phyloP scores from a whole-genome alignment of 2,329 filamentous ascomycete genomes.

The Nigrospora oryzae region DNA sequence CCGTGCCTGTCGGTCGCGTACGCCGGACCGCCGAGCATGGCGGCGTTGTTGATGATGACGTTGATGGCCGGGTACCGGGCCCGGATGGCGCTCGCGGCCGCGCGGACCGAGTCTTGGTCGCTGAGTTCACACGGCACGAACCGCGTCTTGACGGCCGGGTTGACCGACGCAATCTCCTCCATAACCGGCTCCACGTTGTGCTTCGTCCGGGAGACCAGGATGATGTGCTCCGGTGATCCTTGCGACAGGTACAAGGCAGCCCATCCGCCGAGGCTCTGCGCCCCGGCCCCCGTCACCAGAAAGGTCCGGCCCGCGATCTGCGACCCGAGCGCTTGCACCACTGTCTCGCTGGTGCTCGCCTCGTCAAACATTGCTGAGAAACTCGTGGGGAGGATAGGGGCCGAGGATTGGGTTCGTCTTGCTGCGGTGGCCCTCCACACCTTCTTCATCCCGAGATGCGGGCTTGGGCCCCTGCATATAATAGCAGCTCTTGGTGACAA shows the following conservation, averaged over 20 bases:
- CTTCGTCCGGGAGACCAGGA: conserved; percentile 9
- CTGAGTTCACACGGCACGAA: conserved; percentile 6
- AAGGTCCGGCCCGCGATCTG: conserved; percentile 11
- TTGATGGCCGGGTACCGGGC: not conserved
- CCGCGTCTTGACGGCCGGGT: conserved; percentile 6
- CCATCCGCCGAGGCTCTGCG: conserved; percentile 6
- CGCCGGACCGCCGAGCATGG: not conserved
- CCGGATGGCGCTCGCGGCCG: not conserved
- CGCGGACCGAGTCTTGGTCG: not conserved
- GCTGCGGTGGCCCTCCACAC: no score
- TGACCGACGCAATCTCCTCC: conserved; percentile 6
- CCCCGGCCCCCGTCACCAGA: conserved; percentile 9
- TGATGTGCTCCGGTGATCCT: conserved; percentile 5
- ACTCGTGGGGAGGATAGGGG: no score
- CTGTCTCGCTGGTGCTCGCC: conserved; percentile 1
- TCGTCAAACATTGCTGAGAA: no score
- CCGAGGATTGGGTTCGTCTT: no score
- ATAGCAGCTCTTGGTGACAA: no score
- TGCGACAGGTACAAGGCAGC: conserved; percentile 3
- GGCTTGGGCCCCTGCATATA: no score
- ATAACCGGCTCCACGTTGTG: conserved; percentile 10
- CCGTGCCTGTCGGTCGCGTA: conserved; percentile 1
- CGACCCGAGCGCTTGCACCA: conserved; percentile 6
- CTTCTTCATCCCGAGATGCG: no score
- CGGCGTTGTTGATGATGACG: not conserved